phyloP scores from a whole-genome alignment of 257 asterid genomes.

The Catharanthus roseus region DNA sequence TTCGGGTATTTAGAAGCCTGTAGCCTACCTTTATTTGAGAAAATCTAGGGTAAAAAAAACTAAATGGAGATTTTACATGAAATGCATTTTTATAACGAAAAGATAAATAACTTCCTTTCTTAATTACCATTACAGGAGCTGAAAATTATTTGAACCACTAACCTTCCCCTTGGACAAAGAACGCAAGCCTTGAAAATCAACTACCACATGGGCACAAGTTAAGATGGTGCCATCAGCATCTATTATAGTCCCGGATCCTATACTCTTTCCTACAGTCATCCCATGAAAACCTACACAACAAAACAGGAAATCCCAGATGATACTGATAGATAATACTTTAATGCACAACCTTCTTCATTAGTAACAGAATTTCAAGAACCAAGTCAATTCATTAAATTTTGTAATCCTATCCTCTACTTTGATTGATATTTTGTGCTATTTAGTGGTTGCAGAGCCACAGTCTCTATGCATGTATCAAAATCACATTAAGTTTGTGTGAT shows the following conservation, averaged over 20 bases:
- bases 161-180: conserved; percentile 61
- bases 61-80: neutral
- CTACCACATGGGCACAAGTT: conserved; percentile 88
- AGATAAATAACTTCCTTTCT: neutral
- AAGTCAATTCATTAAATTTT: neutral
- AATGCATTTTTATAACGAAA: neutral
- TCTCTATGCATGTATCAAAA: neutral
- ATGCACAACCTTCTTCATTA: neutral
- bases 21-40: neutral
- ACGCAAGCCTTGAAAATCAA: conserved; percentile 49
- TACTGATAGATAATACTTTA: neutral
- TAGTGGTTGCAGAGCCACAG: neutral
- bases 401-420: neutral
- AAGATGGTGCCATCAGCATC: conserved; percentile 79
- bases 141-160: conserved; percentile 13
- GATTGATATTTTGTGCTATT: neutral
- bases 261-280: conserved; percentile 46
- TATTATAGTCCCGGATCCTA: conserved; percentile 85
- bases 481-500: neutral
- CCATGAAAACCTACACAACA: conserved; percentile 51
- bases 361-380: neutral
- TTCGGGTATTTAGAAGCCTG: neutral
- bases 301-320: neutral
- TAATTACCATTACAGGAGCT: neutral
- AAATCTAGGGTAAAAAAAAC: neutral